Base-by-base conservation (phyloP, 805 yeast species). In the Yamadazyma sp. region DNA sequence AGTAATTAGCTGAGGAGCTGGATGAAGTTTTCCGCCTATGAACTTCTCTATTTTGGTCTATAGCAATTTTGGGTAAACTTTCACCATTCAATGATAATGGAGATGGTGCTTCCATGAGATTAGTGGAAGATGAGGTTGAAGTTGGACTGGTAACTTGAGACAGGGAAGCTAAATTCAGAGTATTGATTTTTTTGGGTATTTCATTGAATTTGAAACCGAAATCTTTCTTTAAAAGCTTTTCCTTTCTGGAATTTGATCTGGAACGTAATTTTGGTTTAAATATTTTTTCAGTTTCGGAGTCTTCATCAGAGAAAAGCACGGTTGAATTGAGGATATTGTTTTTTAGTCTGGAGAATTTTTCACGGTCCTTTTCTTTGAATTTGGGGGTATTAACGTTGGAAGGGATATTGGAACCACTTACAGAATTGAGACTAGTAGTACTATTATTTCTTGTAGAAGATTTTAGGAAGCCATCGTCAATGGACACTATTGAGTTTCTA, bases 401-500 rank as follows among this genome's bases (percentile, higher is more conserved):
- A 12, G 6, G n/a, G 9, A 17, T 15, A n/a, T 16, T 22, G 12
- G 15, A 17, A 30, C 33, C 40, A 16, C 33, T 21, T 31, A 40
- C 25, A 18, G 46, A 47, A 11, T 17, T 44, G 17, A 52, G 36
- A 35, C 57, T 53, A 13, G 57, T 45, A 31, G 47, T 44, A 39
- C 68, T 60, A 42, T 60, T 59, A 39, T 62, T 64, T 31, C 71
- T 43, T 2, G 64, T 44, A 7, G 40, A 53, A 18, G 55, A 54
- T 20, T 56, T 46, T 13, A 47, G 31, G 30, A 49, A 39, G 23
- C 39, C 43, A 35, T 66, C 73, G 35, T 66, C 73, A 1, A 60
- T 50, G 8, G 67, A 60, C 4, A 61, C 64, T 11, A 66, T 65
- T 18, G 67, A 60, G 42, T 66, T 66, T 26, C 70, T 50, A 3